Conservation (phyloP, 202 grass and related monocot species). For the Elaeis oleifera region DNA sequence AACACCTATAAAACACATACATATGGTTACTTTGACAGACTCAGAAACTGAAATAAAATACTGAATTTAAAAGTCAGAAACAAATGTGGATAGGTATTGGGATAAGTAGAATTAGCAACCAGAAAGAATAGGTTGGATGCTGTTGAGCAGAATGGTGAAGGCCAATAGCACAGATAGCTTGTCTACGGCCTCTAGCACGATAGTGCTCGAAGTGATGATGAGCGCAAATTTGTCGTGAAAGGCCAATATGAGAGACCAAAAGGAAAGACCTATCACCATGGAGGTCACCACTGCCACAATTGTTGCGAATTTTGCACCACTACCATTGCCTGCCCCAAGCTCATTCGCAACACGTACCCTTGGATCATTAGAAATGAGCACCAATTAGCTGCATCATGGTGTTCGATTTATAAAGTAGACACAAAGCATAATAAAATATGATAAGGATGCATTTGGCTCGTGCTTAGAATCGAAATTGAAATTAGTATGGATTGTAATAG, state of each 20-base stretch:
- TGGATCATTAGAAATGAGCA: neutral
- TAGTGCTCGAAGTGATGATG: constrained; percentile 46
- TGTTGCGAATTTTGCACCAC: constrained; percentile 53
- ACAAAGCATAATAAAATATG: too few species aligned
- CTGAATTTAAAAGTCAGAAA: too few species aligned
- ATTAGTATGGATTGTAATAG: too few species aligned
- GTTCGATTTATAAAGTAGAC: too few species aligned
- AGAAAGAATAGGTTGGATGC: constrained; percentile 75
- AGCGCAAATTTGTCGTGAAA: constrained; percentile 52
- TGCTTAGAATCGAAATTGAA: too few species aligned
- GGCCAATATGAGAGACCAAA: constrained; percentile 46
- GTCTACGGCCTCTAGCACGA: constrained; percentile 47
- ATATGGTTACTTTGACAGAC: neutral
- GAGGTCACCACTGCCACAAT: constrained; percentile 50
- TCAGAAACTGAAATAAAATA: too few species aligned
- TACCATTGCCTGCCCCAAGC: constrained; percentile 61
- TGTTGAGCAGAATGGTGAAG: constrained; percentile 71
- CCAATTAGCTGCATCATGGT: too few species aligned
- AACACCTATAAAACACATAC: constrained; percentile 38
- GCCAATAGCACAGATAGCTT: constrained; percentile 43
- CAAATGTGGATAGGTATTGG: too few species aligned
- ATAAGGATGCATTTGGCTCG: too few species aligned
- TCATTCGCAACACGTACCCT: constrained; percentile 67
- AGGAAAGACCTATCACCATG: constrained; percentile 46
- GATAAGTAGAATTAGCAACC: constrained; percentile 9